Percentiles rank a stretch among this genome's conserved stretches.
phyloP scores from a whole-genome alignment of 805 yeast genomes.

The Maudiozyma bulderi region DNA sequence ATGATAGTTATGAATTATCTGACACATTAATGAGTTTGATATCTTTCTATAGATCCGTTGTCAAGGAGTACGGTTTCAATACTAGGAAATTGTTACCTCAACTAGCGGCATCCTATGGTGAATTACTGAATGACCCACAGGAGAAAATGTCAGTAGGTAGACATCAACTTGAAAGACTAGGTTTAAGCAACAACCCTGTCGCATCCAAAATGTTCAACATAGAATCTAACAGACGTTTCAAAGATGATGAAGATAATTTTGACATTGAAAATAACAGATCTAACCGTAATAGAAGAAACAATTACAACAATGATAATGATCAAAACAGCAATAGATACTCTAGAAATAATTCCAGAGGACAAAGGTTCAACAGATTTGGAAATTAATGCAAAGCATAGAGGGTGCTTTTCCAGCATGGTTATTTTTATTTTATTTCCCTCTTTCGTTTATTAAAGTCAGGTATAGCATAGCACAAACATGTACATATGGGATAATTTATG shows the following conservation, averaged over 20 bases:
- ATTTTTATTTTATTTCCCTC: too few species aligned
- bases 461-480: too few species aligned
- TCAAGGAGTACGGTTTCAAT: slow-evolving; percentile 27
- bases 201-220: slow-evolving; percentile 19
- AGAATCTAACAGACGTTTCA: neutral
- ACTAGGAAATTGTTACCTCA: slow-evolving; percentile 14
- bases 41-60: slow-evolving; percentile 30
- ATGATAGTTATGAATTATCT: slow-evolving; percentile 18
- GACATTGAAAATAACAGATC: neutral
- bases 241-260: neutral
- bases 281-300: neutral
- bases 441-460: too few species aligned
- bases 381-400: neutral
- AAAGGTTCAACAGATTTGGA: neutral
- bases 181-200: slow-evolving; percentile 15
- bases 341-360: neutral
- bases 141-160: slow-evolving; percentile 16
- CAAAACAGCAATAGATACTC: neutral
- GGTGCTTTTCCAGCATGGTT: too few species aligned
- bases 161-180: slow-evolving; percentile 15
- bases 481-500: too few species aligned
- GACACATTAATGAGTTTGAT: slow-evolving; percentile 29
- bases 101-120: slow-evolving; percentile 20
- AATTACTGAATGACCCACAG: slow-evolving; percentile 16
- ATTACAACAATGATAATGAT: neutral